Conservation (phyloP, 768 basidiomycete genomes). For the Lentinula aciculospora region DNA sequence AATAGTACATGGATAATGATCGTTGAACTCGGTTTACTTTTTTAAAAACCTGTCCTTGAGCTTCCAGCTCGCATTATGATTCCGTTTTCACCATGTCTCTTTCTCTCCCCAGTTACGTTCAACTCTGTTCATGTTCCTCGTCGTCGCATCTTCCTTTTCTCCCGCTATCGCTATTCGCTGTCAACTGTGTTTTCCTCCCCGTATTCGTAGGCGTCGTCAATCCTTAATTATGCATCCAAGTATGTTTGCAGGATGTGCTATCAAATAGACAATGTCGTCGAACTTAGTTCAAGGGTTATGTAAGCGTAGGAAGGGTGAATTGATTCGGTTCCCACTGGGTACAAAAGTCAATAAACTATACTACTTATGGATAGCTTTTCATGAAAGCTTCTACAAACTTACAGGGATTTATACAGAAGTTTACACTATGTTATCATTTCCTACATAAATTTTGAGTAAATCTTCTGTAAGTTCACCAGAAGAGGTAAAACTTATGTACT, state of each 20-base stretch:
- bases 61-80: not conserved
- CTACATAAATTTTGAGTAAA: too few relatives aligned
- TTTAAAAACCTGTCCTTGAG: not conserved
- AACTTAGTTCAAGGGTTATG: too few relatives aligned
- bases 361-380: too few relatives aligned
- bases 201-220: not conserved
- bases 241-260: not conserved
- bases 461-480: too few relatives aligned
- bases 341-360: too few relatives aligned
- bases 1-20: not conserved
- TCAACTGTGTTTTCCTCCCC: not conserved
- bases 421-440: too few relatives aligned
- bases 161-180: conserved; percentile 3
- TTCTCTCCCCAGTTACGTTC: not conserved
- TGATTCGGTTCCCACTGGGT: too few relatives aligned
- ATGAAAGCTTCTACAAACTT: too few relatives aligned
- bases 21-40: not conserved
- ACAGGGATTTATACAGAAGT: too few relatives aligned
- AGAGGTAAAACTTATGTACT: too few relatives aligned
- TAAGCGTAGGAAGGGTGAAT: too few relatives aligned
- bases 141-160: not conserved
- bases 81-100: not conserved
- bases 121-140: not conserved
- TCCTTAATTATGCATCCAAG: not conserved
- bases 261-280: too few relatives aligned